These are phyloP conservation scores for Neurospora tetraspora DNA, from an alignment of 495 filamentous ascomycete genomes.

Conservation along the genomic window DNA sequence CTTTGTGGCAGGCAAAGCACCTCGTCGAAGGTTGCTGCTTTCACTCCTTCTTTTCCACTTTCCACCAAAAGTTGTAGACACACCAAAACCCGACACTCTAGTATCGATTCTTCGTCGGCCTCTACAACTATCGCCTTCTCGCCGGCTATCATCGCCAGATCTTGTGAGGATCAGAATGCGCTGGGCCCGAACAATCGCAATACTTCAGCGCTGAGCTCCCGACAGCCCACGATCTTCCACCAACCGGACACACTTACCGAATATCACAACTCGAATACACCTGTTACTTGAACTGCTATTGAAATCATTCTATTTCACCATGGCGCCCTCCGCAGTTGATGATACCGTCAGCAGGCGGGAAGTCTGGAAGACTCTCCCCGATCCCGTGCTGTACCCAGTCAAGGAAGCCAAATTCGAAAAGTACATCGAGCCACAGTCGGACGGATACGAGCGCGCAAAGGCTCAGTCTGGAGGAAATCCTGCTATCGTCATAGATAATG, in stretches of 20 bases:
- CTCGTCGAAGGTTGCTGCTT: background rate
- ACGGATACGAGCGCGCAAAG: conserved; percentile 55
- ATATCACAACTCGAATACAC: background rate
- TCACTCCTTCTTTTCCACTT: background rate
- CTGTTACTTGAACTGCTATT: background rate
- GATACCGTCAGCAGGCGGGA: conserved; percentile 23
- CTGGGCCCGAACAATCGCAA: background rate
- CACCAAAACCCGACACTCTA: background rate
- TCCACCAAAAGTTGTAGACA: background rate
- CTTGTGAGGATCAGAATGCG: background rate
- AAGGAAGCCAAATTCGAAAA: conserved; percentile 74
- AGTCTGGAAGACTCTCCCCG: conserved; percentile 31
- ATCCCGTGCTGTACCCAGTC: conserved; percentile 39
- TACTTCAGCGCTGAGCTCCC: background rate
- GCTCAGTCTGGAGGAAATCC: conserved; percentile 32
- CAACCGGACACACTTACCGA: background rate
- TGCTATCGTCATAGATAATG: conserved; percentile 98
- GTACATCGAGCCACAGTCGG: conserved; percentile 54
- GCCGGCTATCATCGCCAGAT: background rate
- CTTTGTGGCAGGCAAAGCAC: background rate
- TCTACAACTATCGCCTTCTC: background rate
- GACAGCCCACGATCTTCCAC: background rate
- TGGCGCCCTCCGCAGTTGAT: conserved; percentile 37
- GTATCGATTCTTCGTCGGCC: background rate
- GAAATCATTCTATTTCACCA: conserved; percentile 6